Base-by-base conservation (phyloP, 73 alveolate genomes). In the Paramecium pentaurelia region DNA sequence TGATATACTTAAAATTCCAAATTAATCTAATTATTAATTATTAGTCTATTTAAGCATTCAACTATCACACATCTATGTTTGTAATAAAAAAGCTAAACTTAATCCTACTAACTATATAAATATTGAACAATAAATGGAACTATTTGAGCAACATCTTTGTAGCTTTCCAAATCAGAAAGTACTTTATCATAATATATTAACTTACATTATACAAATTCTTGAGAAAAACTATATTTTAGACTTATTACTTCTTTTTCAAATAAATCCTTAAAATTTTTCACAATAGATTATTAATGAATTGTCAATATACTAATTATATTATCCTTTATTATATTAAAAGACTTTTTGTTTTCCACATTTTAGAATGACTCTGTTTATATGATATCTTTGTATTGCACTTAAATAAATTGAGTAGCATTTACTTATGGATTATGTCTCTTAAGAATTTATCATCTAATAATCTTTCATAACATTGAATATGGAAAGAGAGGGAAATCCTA, bases 401-500 rank as follows among this genome's bases (percentile, higher is more conserved):
- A 64, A 28, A 64, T 64, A 27, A 28, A 14, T 25, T 6, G 9
- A 28, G 30, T 7, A 3, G 20, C 0, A 16, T 32, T 75, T 64
- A 64, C 84, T 64, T 25, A 64, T 64, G 7, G 42, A 34, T 34
- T 64, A 28, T 2, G 84, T 64, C 47, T 64, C 84, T 10, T 64
- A 12, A 8, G 84, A 64, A 64, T 64, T 64, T 27, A 64, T 64
- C 84, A 64, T 64, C 27, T 64, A 64, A 34, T 32, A 64, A 28
- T 64, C 84, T 6, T 34, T 28, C 84, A 64, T 64, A 3, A 64
- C 84, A 64, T 64, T 64, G 30, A 64, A 64, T 11, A 64, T 32
- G 42, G 42, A 64, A 64, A 75, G 47, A 32, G 84, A 64, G 84
- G 84, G 84, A 64, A 64, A 64, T 32, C 84, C 84, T 12, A 64